Evolutionary conservation across 164 flowering plant genomes (phyloP).

Genomic region (Magnolia sinica): DNA sequence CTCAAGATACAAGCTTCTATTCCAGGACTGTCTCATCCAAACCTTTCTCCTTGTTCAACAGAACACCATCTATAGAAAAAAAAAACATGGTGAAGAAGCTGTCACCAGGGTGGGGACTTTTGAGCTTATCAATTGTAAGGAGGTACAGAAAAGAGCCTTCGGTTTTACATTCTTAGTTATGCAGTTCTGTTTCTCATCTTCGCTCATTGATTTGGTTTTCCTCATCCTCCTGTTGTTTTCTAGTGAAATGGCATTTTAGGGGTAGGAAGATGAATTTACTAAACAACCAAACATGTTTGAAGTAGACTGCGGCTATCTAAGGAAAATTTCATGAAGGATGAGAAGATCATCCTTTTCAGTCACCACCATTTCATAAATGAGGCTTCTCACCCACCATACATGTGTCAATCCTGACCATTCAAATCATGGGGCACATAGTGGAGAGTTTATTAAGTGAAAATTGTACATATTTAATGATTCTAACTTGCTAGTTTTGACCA

Average conservation of each 20-base stretch:
- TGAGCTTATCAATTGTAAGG: constrained; percentile 52
- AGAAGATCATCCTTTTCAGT: too few relatives aligned
- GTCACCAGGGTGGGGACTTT: constrained; percentile 46
- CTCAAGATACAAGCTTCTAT: constrained; percentile 9
- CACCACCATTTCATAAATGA: too few relatives aligned
- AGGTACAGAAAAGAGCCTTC: constrained; percentile 35
- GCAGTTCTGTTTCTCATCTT: constrained; percentile 12
- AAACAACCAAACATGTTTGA: background rate
- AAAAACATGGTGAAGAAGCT: constrained; percentile 38
- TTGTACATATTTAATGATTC: too few relatives aligned
- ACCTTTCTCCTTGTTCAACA: constrained; percentile 37
- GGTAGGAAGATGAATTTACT: background rate
- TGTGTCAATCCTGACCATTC: too few relatives aligned
- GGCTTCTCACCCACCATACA: too few relatives aligned
- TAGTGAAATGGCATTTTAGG: background rate
- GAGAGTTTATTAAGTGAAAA: too few relatives aligned
- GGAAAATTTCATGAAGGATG: background rate
- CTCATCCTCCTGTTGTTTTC: background rate
- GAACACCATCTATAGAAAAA: constrained; percentile 33
- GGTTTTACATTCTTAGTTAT: constrained; percentile 1
- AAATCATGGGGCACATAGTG: too few relatives aligned
- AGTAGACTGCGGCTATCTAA: background rate
- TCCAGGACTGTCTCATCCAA: constrained; percentile 32
- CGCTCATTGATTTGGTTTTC: background rate
- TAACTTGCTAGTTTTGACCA: too few relatives aligned